phyloP scores from a whole-genome alignment of 1,139 yeast species.

The Yamadazyma siamensis region DNA sequence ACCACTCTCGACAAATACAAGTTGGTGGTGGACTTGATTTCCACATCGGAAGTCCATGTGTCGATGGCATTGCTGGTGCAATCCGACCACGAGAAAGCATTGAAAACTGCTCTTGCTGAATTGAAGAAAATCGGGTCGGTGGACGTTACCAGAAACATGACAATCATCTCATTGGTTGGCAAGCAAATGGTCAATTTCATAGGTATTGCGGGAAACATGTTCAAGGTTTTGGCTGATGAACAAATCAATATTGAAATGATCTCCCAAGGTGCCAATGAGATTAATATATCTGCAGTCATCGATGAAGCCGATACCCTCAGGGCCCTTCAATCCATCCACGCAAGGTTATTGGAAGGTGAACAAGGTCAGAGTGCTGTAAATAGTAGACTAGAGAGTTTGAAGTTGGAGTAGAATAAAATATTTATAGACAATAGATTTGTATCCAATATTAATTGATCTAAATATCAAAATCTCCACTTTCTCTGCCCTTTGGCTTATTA shows the following conservation, averaged over 20 bases:
- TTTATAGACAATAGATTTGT: slow-evolving; percentile 1
- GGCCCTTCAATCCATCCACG: slow-evolving; percentile 85
- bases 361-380: slow-evolving; percentile 36
- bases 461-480: slow-evolving; percentile 46
- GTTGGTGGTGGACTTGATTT: slow-evolving; percentile 89
- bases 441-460: too few species aligned
- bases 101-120: slow-evolving; percentile 72
- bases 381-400: slow-evolving; percentile 35
- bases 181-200: slow-evolving; percentile 95
- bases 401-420: slow-evolving; percentile 11
- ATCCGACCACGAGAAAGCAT: slow-evolving; percentile 53
- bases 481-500: slow-evolving; percentile 25
- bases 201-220: slow-evolving; percentile 98
- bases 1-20: slow-evolving; percentile 79
- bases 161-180: slow-evolving; percentile 92
- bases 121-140: slow-evolving; percentile 80
- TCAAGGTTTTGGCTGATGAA: slow-evolving; percentile 89
- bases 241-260: slow-evolving; percentile 95
- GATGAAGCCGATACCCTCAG: slow-evolving; percentile 78
- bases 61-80: slow-evolving; percentile 93
- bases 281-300: slow-evolving; percentile 92
- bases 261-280: slow-evolving; percentile 96
- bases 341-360: slow-evolving; percentile 58
- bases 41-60: slow-evolving; percentile 96
- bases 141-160: slow-evolving; percentile 82